Percentiles rank a stretch among this genome's conserved stretches.
phyloP scores from a whole-genome alignment of 768 basidiomycete genomes.

The Fistulinella prunicolor region DNA sequence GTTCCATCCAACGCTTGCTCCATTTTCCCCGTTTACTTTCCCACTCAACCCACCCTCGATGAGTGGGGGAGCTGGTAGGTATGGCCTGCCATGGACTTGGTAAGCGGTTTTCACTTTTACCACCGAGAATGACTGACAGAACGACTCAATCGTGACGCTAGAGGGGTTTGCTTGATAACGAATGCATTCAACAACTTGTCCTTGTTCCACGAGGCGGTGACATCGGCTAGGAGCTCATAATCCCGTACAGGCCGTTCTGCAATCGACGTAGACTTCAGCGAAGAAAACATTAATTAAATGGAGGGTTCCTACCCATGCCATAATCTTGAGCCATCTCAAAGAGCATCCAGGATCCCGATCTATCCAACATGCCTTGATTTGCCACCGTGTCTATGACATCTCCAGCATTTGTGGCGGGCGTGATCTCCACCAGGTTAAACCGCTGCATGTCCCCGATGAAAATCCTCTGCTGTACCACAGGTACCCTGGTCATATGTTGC shows the following conservation, averaged over 20 bases:
- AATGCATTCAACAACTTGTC: conserved; percentile 79
- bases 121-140: conserved; percentile 43
- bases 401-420: conserved; percentile 61
- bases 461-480: conserved; percentile 60
- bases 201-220: conserved; percentile 86
- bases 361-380: conserved; percentile 61
- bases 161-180: conserved; percentile 69
- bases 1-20: conserved; percentile 87
- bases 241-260: conserved; percentile 86
- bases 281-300: background rate
- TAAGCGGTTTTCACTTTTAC: conserved; percentile 42
- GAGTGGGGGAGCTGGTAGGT: conserved; percentile 42
- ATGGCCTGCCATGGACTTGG: conserved; percentile 43
- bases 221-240: conserved; percentile 78
- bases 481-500: conserved; percentile 23
- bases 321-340: conserved; percentile 89
- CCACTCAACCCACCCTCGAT: conserved; percentile 76
- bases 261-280: conserved; percentile 13
- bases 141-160: conserved; percentile 57
- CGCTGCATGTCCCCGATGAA: conserved; percentile 78
- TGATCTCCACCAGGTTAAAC: conserved; percentile 72
- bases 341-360: conserved; percentile 79
- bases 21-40: conserved; percentile 93
- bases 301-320: conserved; percentile 71
- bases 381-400: conserved; percentile 70